phyloP scores from a whole-genome alignment of 2,329 filamentous ascomycete genomes.

The Nigrograna mackinnonii region DNA sequence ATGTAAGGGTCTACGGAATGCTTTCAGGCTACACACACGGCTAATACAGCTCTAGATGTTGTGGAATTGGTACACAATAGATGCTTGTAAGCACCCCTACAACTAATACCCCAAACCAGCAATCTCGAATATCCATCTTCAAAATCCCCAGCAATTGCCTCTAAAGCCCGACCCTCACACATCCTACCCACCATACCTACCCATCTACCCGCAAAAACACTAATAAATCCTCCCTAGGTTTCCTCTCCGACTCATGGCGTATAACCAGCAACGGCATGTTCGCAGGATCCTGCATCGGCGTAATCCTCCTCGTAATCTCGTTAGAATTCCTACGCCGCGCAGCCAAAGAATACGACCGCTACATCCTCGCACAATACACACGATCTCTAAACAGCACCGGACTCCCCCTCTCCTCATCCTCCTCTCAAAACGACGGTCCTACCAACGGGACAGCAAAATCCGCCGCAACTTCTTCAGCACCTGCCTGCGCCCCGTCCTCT shows the following conservation, averaged over 20 bases:
- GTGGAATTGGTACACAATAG: constrained; percentile 78
- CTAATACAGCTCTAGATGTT: constrained; percentile 62
- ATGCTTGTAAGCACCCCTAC: constrained; percentile 52
- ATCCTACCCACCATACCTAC: not conserved
- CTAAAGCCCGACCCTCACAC: not conserved
- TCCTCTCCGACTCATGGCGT: constrained; percentile 73
- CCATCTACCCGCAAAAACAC: not conserved
- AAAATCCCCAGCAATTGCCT: not conserved
- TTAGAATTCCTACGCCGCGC: constrained; percentile 75
- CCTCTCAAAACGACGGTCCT: constrained; percentile 16
- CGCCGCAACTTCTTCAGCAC: not conserved
- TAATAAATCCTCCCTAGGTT: constrained; percentile 38
- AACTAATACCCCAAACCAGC: not conserved
- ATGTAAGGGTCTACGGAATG: constrained; percentile 14
- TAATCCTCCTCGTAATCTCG: constrained; percentile 70
- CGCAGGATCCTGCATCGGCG: constrained; percentile 79
- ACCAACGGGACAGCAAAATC: constrained; percentile 14
- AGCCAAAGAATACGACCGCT: constrained; percentile 74
- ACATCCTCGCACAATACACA: constrained; percentile 60
- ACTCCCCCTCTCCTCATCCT: constrained; percentile 10
- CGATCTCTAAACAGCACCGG: constrained; percentile 14
- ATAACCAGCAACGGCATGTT: constrained; percentile 73
- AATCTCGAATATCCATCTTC: not conserved
- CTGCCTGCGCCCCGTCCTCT: constrained; percentile 2
- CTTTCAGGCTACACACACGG: not conserved